Percentiles rank a stretch among this genome's conserved stretches.
Evolutionary conservation across 768 basidiomycete genomes (phyloP).

Genomic region (Phaeolepiota aurea): DNA sequence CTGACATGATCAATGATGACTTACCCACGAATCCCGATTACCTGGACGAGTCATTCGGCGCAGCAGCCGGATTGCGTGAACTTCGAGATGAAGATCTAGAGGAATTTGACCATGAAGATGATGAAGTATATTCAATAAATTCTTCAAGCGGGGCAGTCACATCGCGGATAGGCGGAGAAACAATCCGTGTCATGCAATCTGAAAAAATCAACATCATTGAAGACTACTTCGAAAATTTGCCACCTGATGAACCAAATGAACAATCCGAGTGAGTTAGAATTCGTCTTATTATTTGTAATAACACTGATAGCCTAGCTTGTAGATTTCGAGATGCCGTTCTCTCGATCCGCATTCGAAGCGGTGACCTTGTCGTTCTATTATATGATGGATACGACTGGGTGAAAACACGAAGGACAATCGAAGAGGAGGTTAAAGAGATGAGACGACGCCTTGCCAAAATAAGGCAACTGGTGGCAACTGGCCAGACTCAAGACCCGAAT

Average conservation of each 20-base stretch:
- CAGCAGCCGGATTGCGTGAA: slow-evolving; percentile 69
- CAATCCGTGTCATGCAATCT: slow-evolving; percentile 70
- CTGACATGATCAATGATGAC: slow-evolving; percentile 90
- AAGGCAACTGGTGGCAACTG: slow-evolving; percentile 82
- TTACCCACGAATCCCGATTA: slow-evolving; percentile 86
- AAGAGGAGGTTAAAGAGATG: slow-evolving; percentile 84
- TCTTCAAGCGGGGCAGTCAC: slow-evolving; percentile 28
- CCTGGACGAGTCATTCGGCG: slow-evolving; percentile 73
- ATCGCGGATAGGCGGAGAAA: slow-evolving; percentile 74
- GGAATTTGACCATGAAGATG: slow-evolving; percentile 41
- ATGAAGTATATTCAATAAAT: slow-evolving; percentile 13
- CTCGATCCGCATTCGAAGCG: slow-evolving; percentile 49
- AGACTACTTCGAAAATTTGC: slow-evolving; percentile 62
- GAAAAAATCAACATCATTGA: slow-evolving; percentile 60
- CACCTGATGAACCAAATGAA: slow-evolving; percentile 42
- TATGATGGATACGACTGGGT: slow-evolving; percentile 96
- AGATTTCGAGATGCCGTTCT: slow-evolving; percentile 40
- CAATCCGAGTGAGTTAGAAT: slow-evolving; percentile 33
- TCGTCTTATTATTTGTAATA: too few relatives aligned
- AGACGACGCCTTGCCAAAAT: slow-evolving; percentile 82
- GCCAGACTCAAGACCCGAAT: slow-evolving; percentile 76
- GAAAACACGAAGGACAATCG: slow-evolving; percentile 77
- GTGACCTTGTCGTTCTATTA: slow-evolving; percentile 60
- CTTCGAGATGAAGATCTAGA: slow-evolving; percentile 67
- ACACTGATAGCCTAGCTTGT: too few relatives aligned